phyloP scores from a whole-genome alignment of 2,329 filamentous ascomycete species.

The Blastomyces silverae region DNA sequence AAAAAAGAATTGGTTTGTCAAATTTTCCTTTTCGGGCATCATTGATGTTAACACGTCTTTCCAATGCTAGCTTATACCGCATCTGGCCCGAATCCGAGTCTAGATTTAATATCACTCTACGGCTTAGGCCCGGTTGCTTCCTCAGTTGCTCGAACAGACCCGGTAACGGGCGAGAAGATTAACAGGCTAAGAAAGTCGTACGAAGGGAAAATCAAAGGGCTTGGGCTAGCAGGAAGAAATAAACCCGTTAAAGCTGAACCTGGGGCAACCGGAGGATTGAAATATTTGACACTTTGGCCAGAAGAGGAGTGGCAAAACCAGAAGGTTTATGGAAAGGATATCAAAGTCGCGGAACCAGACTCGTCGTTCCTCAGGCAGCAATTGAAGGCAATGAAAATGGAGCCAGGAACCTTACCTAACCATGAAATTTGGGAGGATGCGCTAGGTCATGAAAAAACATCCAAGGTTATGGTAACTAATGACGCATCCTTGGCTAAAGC shows the following conservation, averaged over 20 bases:
- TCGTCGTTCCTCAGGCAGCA: constrained; percentile 39
- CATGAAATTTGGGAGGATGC: constrained; percentile 46
- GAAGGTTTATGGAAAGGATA: constrained; percentile 43
- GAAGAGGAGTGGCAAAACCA: constrained; percentile 48
- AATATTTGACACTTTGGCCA: constrained; percentile 42
- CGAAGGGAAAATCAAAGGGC: constrained; percentile 45
- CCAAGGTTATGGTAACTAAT: constrained; percentile 30
- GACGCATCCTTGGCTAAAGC: constrained; percentile 30
- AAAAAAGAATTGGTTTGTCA: constrained; percentile 23
- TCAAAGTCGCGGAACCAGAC: constrained; percentile 40
- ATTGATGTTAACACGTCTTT: constrained; percentile 40
- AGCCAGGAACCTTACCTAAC: constrained; percentile 42
- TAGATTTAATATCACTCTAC: constrained; percentile 56
- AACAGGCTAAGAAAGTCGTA: constrained; percentile 55
- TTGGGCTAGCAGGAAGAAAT: constrained; percentile 44
- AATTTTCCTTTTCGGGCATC: constrained; percentile 28
- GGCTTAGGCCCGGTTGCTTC: constrained; percentile 50
- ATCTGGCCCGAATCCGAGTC: constrained; percentile 51
- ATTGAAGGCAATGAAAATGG: constrained; percentile 43
- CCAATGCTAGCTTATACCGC: constrained; percentile 40
- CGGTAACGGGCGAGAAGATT: constrained; percentile 57
- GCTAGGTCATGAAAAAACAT: constrained; percentile 43
- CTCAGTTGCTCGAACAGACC: constrained; percentile 54
- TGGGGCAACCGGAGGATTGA: constrained; percentile 34
- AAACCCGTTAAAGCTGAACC: constrained; percentile 43